phyloP scores from a whole-genome alignment of 345 rosid genomes.

The Corymbia maculata region DNA sequence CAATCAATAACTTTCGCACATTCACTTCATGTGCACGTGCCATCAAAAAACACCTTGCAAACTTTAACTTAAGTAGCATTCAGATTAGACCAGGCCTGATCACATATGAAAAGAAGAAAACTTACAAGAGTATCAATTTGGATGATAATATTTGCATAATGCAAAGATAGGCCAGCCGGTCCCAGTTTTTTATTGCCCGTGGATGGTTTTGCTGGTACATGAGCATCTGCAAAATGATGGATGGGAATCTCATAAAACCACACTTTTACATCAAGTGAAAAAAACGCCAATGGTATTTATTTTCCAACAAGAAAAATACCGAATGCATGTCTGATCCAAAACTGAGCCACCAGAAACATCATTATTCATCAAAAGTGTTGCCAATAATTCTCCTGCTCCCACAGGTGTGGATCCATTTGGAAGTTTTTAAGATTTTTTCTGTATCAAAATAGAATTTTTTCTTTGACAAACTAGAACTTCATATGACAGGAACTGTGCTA shows the following conservation, averaged over 20 bases:
- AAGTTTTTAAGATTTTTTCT: neutral
- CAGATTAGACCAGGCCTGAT: neutral
- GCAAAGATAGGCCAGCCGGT: conserved; percentile 92
- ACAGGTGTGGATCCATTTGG: neutral
- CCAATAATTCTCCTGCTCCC: neutral
- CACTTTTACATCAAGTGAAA: neutral
- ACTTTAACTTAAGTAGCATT: neutral
- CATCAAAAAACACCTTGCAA: neutral
- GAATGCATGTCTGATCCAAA: neutral
- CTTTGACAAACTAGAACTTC: neutral
- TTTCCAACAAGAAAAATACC: neutral
- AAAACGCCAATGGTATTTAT: neutral
- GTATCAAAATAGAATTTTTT: neutral
- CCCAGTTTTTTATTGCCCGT: conserved; percentile 62
- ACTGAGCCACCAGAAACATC: neutral
- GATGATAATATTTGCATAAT: conserved; percentile 89
- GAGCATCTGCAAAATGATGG: neutral
- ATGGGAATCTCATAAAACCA: neutral
- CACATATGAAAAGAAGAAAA: neutral
- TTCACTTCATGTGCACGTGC: neutral
- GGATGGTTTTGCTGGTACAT: conserved; percentile 27
- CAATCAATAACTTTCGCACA: neutral
- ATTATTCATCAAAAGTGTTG: neutral
- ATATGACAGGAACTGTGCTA: neutral
- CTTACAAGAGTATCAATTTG: conserved; percentile 96